phyloP scores from a whole-genome alignment of 2,329 filamentous ascomycete genomes.

The Penicillium psychrosexuale region DNA sequence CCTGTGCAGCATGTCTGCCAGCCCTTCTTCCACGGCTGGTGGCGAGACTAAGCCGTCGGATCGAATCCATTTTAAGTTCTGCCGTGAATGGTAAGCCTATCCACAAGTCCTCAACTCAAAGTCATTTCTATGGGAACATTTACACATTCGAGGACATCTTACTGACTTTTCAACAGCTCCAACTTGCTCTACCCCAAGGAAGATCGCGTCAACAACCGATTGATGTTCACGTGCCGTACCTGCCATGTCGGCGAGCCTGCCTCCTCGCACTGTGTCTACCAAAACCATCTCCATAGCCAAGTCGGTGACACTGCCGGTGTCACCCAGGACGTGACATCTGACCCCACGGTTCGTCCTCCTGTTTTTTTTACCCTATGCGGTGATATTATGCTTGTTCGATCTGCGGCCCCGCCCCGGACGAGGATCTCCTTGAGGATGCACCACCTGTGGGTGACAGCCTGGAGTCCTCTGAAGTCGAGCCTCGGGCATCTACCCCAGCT shows the following conservation, averaged over 20 bases:
- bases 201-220: constrained; percentile 74
- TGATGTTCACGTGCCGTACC: constrained; percentile 94
- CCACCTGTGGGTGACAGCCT: constrained; percentile 8
- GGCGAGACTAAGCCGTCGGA: constrained; percentile 49
- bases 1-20: constrained; percentile 37
- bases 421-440: constrained; percentile 15
- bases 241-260: constrained; percentile 89
- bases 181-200: constrained; percentile 98
- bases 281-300: constrained; percentile 86
- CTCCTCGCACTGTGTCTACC: constrained; percentile 86
- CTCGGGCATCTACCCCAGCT: not conserved
- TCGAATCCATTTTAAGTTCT: constrained; percentile 96
- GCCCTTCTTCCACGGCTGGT: constrained; percentile 41
- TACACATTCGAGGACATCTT: not conserved
- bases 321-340: constrained; percentile 92
- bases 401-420: constrained; percentile 45
- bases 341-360: constrained; percentile 89
- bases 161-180: constrained; percentile 55
- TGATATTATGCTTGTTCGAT: constrained; percentile 54
- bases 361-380: constrained; percentile 59
- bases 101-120: not conserved
- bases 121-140: not conserved
- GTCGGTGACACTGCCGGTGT: constrained; percentile 95
- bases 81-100: constrained; percentile 75
- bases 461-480: not conserved